phyloP scores from a whole-genome alignment of 1,284 basidiomycete species.

The Moesziomyces sp. region DNA sequence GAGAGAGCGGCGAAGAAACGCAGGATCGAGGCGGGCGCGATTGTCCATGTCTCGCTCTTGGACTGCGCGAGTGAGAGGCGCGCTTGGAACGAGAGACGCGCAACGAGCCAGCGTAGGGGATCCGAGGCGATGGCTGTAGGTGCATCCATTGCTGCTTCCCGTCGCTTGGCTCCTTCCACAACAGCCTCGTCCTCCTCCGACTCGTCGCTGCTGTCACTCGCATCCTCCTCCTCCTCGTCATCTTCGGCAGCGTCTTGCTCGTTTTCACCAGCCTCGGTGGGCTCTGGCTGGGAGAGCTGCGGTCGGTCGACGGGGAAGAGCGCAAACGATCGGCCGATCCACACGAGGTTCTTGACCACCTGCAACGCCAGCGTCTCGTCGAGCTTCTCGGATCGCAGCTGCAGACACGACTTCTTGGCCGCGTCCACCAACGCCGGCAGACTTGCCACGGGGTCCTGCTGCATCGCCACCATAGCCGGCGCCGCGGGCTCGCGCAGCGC shows the following conservation, averaged over 20 bases:
- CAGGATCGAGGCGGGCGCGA: constrained; percentile 81
- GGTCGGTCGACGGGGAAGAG: constrained; percentile 30
- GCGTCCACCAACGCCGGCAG: constrained; percentile 75
- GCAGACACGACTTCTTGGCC: constrained; percentile 79
- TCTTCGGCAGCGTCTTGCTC: constrained; percentile 21
- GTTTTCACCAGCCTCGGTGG: constrained; percentile 10
- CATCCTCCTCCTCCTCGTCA: constrained; percentile 53
- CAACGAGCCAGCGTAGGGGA: constrained; percentile 90
- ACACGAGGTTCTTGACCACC: constrained; percentile 93
- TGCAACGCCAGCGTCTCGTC: constrained; percentile 83
- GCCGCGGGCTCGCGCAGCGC: constrained; percentile 14
- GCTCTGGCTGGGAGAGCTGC: constrained; percentile 4
- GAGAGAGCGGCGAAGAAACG: constrained; percentile 69
- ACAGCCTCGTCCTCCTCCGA: constrained; percentile 21
- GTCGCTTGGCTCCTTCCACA: constrained; percentile 49
- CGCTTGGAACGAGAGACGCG: constrained; percentile 88
- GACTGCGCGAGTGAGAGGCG: constrained; percentile 68
- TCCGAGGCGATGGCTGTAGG: constrained; percentile 68
- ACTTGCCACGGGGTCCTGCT: constrained; percentile 71
- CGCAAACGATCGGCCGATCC: constrained; percentile 76
- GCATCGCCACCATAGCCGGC: constrained; percentile 39
- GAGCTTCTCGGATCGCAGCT: constrained; percentile 84
- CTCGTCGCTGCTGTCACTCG: neutral
- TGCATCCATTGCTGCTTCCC: constrained; percentile 39
- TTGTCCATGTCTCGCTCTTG: constrained; percentile 74